Base-by-base conservation (phyloP, 2,329 filamentous ascomycete genomes). In the Colletotrichum coccodes region DNA sequence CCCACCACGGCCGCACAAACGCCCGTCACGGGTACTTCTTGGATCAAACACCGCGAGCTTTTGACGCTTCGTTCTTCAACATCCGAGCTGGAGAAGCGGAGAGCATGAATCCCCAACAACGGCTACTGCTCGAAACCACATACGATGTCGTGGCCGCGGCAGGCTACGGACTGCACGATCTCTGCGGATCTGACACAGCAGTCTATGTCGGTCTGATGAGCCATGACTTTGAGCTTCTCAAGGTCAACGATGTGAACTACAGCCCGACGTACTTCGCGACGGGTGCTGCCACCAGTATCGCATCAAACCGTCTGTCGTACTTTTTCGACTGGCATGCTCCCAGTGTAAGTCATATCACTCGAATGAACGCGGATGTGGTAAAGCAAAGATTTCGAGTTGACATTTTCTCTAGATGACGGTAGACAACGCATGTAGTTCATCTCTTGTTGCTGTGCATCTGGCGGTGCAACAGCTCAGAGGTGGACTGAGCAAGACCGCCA, bases 361-460 rank as follows among this genome's bases (percentile, higher is more conserved):
- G 7, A n/a, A 46, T n/a, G 2, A n/a, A 26, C 18, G 30, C 49
- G 49, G 49, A 18, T 52, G 8, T 40, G 11, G 38, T 40, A n/a
- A n/a, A n/a, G n/a, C n/a, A n/a, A n/a, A n/a, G n/a, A n/a, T n/a
- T n/a, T n/a, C n/a, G n/a, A n/a, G n/a, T 40, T 18, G 38, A 40
- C 18, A 52, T 52, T 1, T 4, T 36, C 4, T 9, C 32, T 77
- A 75, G 54, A 76, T 83, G 70, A 82, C 81, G 0, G 77, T 85
- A 8, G 81, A 85, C 52, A 84, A 82, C 28, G 83, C 80, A 23
- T 85, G 83, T 71, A 84, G 82, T 21, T 79, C 79, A 1, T 79
- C 80, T n/a, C 60, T 84, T 23, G 77, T 80, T 3, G 79, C 80
- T 16, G 71, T 85, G 1, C 81, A 85, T 71, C 76, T 78, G 30